Evolutionary conservation across 1,139 yeast genomes (phyloP).

Genomic region (Geotrichum reessii): DNA sequence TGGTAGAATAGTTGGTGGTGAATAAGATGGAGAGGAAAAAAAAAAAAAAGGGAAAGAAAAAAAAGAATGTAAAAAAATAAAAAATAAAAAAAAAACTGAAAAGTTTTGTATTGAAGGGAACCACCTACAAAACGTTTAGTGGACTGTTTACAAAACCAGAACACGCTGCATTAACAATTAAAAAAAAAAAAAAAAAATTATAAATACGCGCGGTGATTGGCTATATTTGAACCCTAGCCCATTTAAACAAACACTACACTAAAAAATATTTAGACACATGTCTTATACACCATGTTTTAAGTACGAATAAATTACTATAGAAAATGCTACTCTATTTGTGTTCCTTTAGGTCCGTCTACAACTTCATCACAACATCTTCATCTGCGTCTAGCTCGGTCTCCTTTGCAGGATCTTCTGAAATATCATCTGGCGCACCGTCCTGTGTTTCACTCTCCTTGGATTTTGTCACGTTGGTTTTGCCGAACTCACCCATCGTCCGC

Average conservation of each 20-base stretch:
- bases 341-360: background rate
- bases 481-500: constrained; percentile 11
- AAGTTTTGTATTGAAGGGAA: background rate
- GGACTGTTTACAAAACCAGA: background rate
- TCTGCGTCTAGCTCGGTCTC: constrained; percentile 7
- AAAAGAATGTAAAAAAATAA: background rate
- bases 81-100: constrained; percentile 1
- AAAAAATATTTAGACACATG: background rate
- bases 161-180: background rate
- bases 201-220: background rate
- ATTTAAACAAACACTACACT: too few species aligned
- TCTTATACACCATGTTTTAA: background rate
- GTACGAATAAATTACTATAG: background rate
- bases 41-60: background rate
- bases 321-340: background rate
- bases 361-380: constrained; percentile 4
- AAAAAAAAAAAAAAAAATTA: background rate
- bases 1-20: constrained; percentile 1
- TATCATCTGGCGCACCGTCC: background rate
- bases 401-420: background rate
- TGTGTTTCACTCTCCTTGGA: background rate
- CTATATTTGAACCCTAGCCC: background rate
- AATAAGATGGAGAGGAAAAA: background rate
- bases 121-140: background rate
- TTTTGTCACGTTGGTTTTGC: constrained; percentile 8